Evolutionary conservation across 305 asterid species (phyloP).

Genomic region (Fraxinus baroniana): DNA sequence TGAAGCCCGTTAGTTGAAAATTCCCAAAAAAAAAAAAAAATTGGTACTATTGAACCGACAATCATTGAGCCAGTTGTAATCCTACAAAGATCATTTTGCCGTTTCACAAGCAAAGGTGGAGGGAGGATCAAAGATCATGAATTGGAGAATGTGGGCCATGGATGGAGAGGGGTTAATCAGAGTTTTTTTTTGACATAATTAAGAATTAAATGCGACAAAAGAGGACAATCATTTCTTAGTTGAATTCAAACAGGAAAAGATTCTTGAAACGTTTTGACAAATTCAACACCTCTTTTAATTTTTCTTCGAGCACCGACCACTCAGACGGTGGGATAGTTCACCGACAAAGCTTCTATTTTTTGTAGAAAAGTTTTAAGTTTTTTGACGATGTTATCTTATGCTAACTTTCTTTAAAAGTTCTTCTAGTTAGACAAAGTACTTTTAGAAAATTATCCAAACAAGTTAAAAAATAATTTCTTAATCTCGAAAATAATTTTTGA

Average conservation of each 20-base stretch:
- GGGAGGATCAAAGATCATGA: constrained; percentile 19
- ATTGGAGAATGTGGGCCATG: constrained; percentile 36
- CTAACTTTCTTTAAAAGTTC: no score
- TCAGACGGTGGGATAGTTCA: not conserved
- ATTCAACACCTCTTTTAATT: not conserved
- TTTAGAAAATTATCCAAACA: no score
- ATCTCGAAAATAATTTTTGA: no score
- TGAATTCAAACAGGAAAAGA: not conserved
- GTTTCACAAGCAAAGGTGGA: constrained; percentile 39
- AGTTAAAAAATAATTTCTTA: no score
- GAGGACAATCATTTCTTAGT: not conserved
- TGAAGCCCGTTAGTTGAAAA: not conserved
- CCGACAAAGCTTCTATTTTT: not conserved
- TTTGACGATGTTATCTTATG: not conserved
- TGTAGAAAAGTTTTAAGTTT: no score
- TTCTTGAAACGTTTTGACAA: not conserved
- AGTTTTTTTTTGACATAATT: constrained; percentile 6
- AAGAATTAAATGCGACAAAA: no score
- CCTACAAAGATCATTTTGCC: constrained; percentile 27
- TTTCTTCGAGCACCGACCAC: not conserved
- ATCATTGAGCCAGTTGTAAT: not conserved
- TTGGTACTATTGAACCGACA: not conserved
- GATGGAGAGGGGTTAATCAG: constrained; percentile 47
- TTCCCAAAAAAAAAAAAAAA: not conserved
- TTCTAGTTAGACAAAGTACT: no score